phyloP scores from a whole-genome alignment of 148 eudicot species.

The Polygonum maritimum region DNA sequence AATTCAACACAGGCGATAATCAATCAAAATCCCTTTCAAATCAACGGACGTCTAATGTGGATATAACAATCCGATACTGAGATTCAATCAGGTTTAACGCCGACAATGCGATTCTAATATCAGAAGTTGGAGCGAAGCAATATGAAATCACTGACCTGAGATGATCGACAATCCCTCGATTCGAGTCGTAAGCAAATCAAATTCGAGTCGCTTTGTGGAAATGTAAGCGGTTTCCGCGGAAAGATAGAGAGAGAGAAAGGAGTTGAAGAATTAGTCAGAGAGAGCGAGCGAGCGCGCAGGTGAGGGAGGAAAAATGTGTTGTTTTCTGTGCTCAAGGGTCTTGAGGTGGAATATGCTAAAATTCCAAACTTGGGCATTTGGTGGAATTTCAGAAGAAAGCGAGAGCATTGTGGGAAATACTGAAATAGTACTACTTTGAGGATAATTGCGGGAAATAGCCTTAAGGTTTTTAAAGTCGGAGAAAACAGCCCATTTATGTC shows the following conservation, averaged over 20 bases:
- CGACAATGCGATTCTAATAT: not conserved
- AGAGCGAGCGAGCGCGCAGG: not conserved
- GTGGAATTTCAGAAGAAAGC: not conserved
- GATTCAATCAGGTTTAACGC: not conserved
- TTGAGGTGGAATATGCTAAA: not conserved
- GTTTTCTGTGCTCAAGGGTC: too few relatives aligned
- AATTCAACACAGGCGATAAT: not conserved
- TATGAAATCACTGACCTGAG: not conserved
- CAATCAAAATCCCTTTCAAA: not conserved
- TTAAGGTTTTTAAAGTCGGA: too few relatives aligned
- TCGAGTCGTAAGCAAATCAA: not conserved
- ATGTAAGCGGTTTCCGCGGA: not conserved
- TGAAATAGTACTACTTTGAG: too few relatives aligned
- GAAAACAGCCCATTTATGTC: too few relatives aligned
- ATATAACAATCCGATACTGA: not conserved
- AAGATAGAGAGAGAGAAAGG: not conserved
- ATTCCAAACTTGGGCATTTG: not conserved
- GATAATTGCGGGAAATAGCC: too few relatives aligned
- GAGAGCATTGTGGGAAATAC: too few relatives aligned
- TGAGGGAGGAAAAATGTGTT: not conserved
- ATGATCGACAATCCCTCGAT: not conserved
- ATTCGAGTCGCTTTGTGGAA: not conserved
- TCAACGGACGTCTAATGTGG: not conserved
- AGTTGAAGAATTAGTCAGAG: not conserved
- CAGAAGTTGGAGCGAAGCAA: not conserved